Evolutionary conservation across 352 stramenopile genomes (phyloP), one percentile per base, ranked within the genome.

Genomic region (Elongisporangium undulatum): DNA sequence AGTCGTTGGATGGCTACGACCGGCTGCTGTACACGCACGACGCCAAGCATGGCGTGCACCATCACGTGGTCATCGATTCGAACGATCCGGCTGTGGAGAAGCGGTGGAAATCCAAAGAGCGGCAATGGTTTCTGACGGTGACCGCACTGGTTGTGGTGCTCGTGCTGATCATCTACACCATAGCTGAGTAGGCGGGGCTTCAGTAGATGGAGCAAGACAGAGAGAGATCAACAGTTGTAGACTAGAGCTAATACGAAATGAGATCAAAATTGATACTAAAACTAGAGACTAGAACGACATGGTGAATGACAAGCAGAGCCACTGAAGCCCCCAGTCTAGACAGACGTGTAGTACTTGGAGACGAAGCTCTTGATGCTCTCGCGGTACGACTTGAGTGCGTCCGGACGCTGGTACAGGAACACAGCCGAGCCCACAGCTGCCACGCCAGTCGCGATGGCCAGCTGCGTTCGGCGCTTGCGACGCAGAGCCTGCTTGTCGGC

Each of bases 1-100:
- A 81, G 21, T 63, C 51, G 16, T 67, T 82, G 53, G 78, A 90
- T 64, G 81, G 78, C 4, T 91, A 71, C 69, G 83, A 92, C 52
- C 51, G 74, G 2, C 64, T 92, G 59, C 70, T 64, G n/a, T 87
- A 75, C 55, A 52, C 71, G n/a, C 82, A 89, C 58, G 65, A 82
- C 69, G 64, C 71, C 56, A 67, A 76, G 55, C 5, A 66, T 54
- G 51, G 59, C 29, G 16, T 19, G 23, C 13, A 20, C 1, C 77
- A 86, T 57, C 77, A 66, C 67, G 38, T 86, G 20, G 60, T 80
- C 55, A 56, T 86, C 54, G 74, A 69, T 24, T 76, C 74, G 1
- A 79, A 86, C 49, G 77, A 86, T 55, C 26, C 58, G 29, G 68
- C 41, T 7, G 67, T 82, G 19, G 69, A 81, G 51, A 67, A 63